Evolutionary conservation across 352 stramenopile species (phyloP).

Genomic region (Phytopythium mirpurense): DNA sequence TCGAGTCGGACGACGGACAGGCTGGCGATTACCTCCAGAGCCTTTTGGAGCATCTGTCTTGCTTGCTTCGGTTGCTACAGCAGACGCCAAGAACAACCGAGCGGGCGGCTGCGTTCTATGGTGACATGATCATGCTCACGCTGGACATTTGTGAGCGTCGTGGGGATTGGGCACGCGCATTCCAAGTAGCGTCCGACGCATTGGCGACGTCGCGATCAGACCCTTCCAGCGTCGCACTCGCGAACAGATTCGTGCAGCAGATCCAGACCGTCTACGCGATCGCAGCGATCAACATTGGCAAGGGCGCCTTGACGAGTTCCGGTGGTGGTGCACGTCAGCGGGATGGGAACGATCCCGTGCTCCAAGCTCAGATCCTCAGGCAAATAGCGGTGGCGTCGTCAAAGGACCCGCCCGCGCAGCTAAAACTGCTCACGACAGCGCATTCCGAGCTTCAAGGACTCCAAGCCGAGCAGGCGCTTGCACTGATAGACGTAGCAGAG

Average conservation of each 20-base stretch:
- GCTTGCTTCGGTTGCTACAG: conserved; percentile 21
- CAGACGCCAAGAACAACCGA: background rate
- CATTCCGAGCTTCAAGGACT: conserved; percentile 52
- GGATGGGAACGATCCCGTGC: conserved; percentile 29
- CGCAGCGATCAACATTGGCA: conserved; percentile 53
- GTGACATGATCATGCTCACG: conserved; percentile 51
- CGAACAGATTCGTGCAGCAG: conserved; percentile 30
- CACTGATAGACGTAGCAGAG: conserved; percentile 81
- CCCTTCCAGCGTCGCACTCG: conserved; percentile 13
- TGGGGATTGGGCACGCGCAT: conserved; percentile 35
- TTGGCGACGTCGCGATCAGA: conserved; percentile 16
- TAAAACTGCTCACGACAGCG: conserved; percentile 49
- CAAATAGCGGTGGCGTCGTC: conserved; percentile 63
- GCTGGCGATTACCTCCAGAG: conserved; percentile 15
- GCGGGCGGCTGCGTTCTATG: conserved; percentile 20
- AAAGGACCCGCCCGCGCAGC: conserved; percentile 47
- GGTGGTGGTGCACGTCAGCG: conserved; percentile 25
- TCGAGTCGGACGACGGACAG: conserved; percentile 7
- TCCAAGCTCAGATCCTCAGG: conserved; percentile 58
- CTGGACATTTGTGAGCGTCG: conserved; percentile 47
- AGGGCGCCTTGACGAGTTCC: conserved; percentile 10
- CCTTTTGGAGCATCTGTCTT: conserved; percentile 17
- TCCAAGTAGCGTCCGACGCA: conserved; percentile 30
- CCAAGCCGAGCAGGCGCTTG: conserved; percentile 52
- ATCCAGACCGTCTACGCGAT: conserved; percentile 49